Evolutionary conservation across 2,329 filamentous ascomycete species (phyloP).

Genomic region (Myriosclerotinia scirpicola): DNA sequence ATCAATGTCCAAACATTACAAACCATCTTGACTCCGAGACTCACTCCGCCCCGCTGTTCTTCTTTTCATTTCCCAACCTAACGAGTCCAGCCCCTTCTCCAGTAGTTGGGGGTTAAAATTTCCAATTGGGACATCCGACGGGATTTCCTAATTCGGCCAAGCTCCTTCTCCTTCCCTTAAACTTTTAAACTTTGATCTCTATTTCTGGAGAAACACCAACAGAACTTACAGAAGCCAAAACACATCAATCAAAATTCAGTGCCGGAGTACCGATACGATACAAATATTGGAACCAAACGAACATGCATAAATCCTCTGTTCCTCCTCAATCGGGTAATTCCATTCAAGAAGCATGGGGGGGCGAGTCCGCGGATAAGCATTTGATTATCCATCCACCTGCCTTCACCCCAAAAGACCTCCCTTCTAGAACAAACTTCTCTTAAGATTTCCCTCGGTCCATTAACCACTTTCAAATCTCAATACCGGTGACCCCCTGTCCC

Average conservation of each 20-base stretch:
- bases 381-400: background rate
- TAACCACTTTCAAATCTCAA: conserved; percentile 1
- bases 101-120: background rate
- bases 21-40: conserved; percentile 7
- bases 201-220: conserved; percentile 15
- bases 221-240: background rate
- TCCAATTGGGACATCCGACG: conserved; percentile 13
- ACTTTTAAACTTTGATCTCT: conserved; percentile 1
- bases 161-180: background rate
- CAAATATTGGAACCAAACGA: conserved; percentile 8
- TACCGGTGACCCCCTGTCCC: background rate
- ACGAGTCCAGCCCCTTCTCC: background rate
- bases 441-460: background rate
- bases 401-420: conserved; percentile 10
- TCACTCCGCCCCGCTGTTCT: conserved; percentile 6
- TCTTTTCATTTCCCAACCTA: conserved; percentile 7
- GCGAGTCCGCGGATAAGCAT: conserved; percentile 13
- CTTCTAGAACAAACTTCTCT: conserved; percentile 9
- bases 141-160: conserved; percentile 1
- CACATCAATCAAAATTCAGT: conserved; percentile 7
- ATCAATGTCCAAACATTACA: conserved; percentile 21
- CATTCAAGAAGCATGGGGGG: background rate
- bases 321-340: conserved; percentile 2
- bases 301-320: conserved; percentile 1
- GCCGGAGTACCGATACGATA: conserved; percentile 12